A percentile compares a stretch with the other conserved stretches of the same genome.
phyloP scores from a whole-genome alignment of 768 basidiomycete genomes.

The Rhizopogon vinicolor region DNA sequence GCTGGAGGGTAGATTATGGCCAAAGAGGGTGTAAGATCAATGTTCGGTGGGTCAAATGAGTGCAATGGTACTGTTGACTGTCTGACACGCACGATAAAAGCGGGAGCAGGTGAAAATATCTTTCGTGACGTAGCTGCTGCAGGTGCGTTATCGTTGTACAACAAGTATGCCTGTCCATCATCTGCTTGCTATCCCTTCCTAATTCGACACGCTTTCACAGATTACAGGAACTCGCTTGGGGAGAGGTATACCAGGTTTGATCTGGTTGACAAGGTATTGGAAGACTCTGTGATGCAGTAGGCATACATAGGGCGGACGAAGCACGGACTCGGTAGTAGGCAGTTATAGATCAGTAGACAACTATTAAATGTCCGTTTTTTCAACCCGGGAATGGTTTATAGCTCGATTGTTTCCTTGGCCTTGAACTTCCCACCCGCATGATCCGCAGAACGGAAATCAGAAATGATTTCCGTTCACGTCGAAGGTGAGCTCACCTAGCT shows the following conservation, averaged over 20 bases:
- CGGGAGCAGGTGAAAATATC: slow-evolving; percentile 54
- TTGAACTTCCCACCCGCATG: too few species aligned
- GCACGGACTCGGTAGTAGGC: too few species aligned
- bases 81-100: slow-evolving; percentile 38
- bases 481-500: too few species aligned
- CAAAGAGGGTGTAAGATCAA: slow-evolving; percentile 33
- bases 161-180: slow-evolving; percentile 33
- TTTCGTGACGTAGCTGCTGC: slow-evolving; percentile 48
- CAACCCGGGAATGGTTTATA: too few species aligned
- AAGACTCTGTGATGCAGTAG: background rate
- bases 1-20: slow-evolving; percentile 34
- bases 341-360: too few species aligned
- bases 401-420: too few species aligned
- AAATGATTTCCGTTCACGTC: too few species aligned
- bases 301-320: too few species aligned
- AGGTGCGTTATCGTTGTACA: slow-evolving; percentile 59
- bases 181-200: background rate
- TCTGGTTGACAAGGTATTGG: slow-evolving; percentile 11
- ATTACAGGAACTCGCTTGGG: slow-evolving; percentile 51
- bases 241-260: slow-evolving; percentile 51
- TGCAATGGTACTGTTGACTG: background rate
- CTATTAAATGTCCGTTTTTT: too few species aligned
- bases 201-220: slow-evolving; percentile 8
- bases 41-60: slow-evolving; percentile 29
- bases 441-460: too few species aligned